A percentile compares a stretch with the other conserved stretches of the same genome.
Evolutionary conservation across 2,329 filamentous ascomycete genomes (phyloP).

Genomic region (Cylindrodendrum hubeiense): DNA sequence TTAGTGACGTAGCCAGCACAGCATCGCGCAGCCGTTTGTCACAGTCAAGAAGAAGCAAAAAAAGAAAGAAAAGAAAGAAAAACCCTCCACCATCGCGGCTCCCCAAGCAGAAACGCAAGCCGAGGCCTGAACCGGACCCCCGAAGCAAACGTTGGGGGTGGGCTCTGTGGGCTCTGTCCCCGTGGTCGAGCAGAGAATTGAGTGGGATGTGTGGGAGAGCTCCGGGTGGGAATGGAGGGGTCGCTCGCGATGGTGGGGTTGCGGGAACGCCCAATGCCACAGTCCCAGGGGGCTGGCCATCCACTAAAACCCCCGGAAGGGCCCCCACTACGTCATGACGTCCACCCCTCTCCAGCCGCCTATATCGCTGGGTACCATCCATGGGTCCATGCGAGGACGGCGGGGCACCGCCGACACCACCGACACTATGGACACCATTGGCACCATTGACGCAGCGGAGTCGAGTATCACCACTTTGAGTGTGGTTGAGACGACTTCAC

Average conservation of each 20-base stretch:
- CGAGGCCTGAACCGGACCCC: no score
- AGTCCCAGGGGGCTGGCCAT: constrained; percentile 11
- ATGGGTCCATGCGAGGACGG: not conserved
- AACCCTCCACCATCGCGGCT: no score
- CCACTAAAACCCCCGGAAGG: not conserved
- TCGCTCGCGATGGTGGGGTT: constrained; percentile 12
- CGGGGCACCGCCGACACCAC: not conserved
- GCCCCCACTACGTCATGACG: constrained; percentile 7
- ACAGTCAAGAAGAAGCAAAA: not conserved
- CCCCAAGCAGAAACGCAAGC: no score
- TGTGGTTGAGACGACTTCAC: not conserved
- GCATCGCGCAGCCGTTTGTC: not conserved
- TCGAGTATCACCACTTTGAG: not conserved
- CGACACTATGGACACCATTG: not conserved
- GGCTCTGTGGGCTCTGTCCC: no score
- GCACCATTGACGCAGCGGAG: not conserved
- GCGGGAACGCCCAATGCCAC: constrained; percentile 22
- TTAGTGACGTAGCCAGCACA: not conserved
- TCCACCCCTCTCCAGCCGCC: not conserved
- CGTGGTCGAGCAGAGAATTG: not conserved
- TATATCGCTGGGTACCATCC: not conserved
- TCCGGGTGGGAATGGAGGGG: constrained; percentile 19
- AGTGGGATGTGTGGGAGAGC: constrained; percentile 18
- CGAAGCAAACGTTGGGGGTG: not conserved
- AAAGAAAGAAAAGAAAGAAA: no score